Evolutionary conservation across 129 eudicot species (phyloP).

Genomic region (Ambrosia trifida): DNA sequence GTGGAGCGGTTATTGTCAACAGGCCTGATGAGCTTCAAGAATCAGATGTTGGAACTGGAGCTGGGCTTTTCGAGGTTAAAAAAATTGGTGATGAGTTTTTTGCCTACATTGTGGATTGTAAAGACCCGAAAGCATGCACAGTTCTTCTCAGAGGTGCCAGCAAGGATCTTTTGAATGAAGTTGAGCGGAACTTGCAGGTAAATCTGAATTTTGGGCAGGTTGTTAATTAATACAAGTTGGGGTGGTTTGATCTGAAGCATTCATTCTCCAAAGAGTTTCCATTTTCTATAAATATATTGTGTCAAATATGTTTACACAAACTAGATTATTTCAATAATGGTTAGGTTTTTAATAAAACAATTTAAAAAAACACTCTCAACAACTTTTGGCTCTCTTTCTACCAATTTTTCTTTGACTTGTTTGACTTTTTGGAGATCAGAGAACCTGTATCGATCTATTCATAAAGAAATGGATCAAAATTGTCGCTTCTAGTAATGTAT

Average conservation of each 20-base stretch:
- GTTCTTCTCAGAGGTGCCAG: slow-evolving; percentile 82
- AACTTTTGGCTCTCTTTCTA: background rate
- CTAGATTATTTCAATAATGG: background rate
- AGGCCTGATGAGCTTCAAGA: slow-evolving; percentile 89
- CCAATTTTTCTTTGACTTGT: background rate
- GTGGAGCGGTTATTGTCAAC: slow-evolving; percentile 84
- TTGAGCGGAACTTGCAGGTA: slow-evolving; percentile 90
- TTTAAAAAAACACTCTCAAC: background rate
- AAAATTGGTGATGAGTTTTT: slow-evolving; percentile 88
- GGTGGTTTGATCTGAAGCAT: background rate
- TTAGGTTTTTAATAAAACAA: background rate
- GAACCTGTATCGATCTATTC: background rate
- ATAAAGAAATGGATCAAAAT: background rate
- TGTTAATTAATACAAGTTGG: background rate
- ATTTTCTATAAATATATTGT: background rate
- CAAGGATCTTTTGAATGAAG: slow-evolving; percentile 88
- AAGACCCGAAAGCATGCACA: slow-evolving; percentile 86
- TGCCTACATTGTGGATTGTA: slow-evolving; percentile 74
- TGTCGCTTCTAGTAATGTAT: background rate
- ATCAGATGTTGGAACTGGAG: slow-evolving; percentile 88
- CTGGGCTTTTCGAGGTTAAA: slow-evolving; percentile 80
- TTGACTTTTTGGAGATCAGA: background rate
- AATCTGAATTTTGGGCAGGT: background rate
- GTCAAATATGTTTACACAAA: background rate
- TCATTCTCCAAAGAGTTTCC: background rate